Base-by-base conservation (phyloP, 2,329 filamentous ascomycete genomes). In the Curvularia spicifera region DNA sequence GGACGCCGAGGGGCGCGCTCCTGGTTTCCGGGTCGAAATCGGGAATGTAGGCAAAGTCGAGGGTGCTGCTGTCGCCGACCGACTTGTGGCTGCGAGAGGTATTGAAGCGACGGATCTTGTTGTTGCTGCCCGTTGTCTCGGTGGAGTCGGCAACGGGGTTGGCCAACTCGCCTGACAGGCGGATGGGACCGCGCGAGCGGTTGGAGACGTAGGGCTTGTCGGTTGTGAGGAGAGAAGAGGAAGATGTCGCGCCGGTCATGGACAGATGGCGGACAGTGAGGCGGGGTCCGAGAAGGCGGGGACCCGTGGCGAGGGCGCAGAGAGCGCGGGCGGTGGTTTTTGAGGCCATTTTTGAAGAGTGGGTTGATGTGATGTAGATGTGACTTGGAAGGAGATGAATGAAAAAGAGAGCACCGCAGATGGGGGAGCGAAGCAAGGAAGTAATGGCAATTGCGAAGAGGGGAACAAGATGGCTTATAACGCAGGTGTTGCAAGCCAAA, bases 31-130 rank as follows among this genome's bases (percentile, higher is more conserved):
- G 74, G 50, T 81, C 77, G 64, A 82, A 78, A 54, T 79, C 78
- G 35, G 86, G 86, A 65, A 88, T 79, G 77, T 83, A 87, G 66
- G 82, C 82, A 69, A 88, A 87, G 78, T 89, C 86, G 59, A 89
- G 84, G 42, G 85, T 86, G 40, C 84, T 87, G 58, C 75, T 78
- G 76, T 88, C 86, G 53, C 83, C 81, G 61, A 84, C 79, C 28
- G 83, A 76, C 71, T 87, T 87, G 52, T 82, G 76, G 59, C 80
- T 75, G 60, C 84, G 83, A 61, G 82, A 85, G 60, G 85, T 87
- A 78, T 88, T 88, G 81, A 89, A 87, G 70, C 83, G 80, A 55
- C 85, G 83, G 75, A 76, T 65, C 51, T 74, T 64, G 56, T 67
- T 71, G 51, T 74, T 64, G 56, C 67, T 71, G 51, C 63, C 67